Base-by-base conservation (phyloP, 2,329 filamentous ascomycete genomes). In the Graphium sp. region DNA sequence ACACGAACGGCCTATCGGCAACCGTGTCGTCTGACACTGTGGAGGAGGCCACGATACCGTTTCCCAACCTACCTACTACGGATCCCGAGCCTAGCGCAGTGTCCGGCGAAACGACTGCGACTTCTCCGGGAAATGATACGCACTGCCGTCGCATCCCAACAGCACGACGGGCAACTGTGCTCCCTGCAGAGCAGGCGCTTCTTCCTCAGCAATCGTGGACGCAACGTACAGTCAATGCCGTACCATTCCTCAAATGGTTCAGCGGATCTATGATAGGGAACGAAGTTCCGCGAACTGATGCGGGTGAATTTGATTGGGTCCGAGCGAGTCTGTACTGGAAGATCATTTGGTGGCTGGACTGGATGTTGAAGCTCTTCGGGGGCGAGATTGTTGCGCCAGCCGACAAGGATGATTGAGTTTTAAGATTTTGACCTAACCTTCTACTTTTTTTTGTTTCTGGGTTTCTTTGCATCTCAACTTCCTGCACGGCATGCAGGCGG, bases 271-370 rank as follows among this genome's bases (percentile, higher is more conserved):
- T 85, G 49, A 84, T 87, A 41, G 80, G 80, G 5, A 73, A 72
- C 43, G 66, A 77, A 45, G 71, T 87, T 22, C 81, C 81, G 6
- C 62, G 76, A 23, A 75, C 64, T 30, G 77, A 83, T 30, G 59
- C 65, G 24, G 81, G 80, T 32, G 72, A 71, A 23, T 85, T 93
- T 40, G 85, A 94, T 49, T 79, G 74, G 59, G 67, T 68, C 23
- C 55, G 55, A 25, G 72, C 72, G 8, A 75, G 69, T 34, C 48
- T 76, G 35, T 77, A 76, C 52, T 77, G 72, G 72, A 69, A 67
- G 47, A 42, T 75, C 24, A 67, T 76, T 39, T 76, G 64, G 53
- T 72, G 60, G 54, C 52, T 76, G 15, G 71, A 75, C 41, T 52
- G 55, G 12, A 60, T 58, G 30, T 70, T 74, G 41, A 53, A 58